Evolutionary conservation across 2,329 filamentous ascomycete genomes (phyloP).

Genomic region (Penicillium janthinellum): DNA sequence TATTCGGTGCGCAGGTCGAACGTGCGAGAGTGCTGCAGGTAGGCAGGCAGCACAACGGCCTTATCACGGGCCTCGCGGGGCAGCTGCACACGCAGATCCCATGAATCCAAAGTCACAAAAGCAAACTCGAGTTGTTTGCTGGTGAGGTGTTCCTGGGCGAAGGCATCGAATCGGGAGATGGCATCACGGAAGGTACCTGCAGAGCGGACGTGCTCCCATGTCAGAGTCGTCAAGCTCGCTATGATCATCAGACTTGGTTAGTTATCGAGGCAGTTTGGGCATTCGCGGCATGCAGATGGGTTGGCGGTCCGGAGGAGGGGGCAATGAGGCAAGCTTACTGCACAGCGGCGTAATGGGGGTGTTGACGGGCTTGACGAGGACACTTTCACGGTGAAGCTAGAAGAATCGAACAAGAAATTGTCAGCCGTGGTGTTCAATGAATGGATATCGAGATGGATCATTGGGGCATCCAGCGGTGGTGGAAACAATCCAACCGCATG

Average conservation of each 20-base stretch:
- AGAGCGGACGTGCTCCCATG: slow-evolving; percentile 98
- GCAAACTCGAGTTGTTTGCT: slow-evolving; percentile 94
- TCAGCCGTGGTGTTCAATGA: slow-evolving; percentile 27
- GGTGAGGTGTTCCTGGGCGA: slow-evolving; percentile 87
- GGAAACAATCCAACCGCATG: not conserved
- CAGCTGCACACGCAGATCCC: slow-evolving; percentile 96
- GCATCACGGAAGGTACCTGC: slow-evolving; percentile 97
- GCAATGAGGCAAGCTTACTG: slow-evolving; percentile 71
- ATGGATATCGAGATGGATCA: not conserved
- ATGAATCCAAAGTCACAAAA: slow-evolving; percentile 96
- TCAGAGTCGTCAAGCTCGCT: slow-evolving; percentile 96
- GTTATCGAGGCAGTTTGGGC: slow-evolving; percentile 25
- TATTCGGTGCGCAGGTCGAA: slow-evolving; percentile 98
- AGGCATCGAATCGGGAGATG: slow-evolving; percentile 90
- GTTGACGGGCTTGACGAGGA: slow-evolving; percentile 97
- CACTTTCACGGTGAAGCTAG: slow-evolving; percentile 90
- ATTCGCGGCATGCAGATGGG: slow-evolving; percentile 2
- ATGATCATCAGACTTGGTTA: slow-evolving; percentile 16
- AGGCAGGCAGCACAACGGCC: slow-evolving; percentile 91
- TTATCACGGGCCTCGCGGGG: slow-evolving; percentile 98
- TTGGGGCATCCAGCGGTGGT: slow-evolving; percentile 4
- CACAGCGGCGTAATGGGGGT: slow-evolving; percentile 97
- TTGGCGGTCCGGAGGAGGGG: not conserved
- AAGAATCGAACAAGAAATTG: slow-evolving; percentile 17
- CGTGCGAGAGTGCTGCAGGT: slow-evolving; percentile 95